phyloP scores from a whole-genome alignment of 331 rosid species.

The Telfairia occidentalis region DNA sequence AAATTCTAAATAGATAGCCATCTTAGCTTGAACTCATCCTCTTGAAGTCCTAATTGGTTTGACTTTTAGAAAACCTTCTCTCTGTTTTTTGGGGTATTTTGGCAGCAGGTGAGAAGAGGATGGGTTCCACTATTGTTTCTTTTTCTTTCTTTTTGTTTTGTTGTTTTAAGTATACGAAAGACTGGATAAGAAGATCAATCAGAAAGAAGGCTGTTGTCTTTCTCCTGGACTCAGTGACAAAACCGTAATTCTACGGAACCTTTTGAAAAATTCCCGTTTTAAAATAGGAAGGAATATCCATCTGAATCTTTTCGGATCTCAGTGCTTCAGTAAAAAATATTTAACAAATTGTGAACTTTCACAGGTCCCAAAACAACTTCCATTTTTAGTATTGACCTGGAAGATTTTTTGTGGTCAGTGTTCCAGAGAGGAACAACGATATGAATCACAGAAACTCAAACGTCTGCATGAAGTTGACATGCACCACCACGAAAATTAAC shows the following conservation, averaged over 20 bases:
- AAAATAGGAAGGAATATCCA: neutral
- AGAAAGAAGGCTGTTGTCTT: neutral
- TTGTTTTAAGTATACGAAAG: neutral
- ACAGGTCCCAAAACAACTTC: neutral
- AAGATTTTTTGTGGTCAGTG: neutral
- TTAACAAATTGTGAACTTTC: neutral
- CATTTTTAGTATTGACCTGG: neutral
- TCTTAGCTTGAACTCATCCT: too few relatives aligned
- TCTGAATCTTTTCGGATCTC: neutral
- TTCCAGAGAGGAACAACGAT: neutral
- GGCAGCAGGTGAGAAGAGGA: neutral
- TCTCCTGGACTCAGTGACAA: neutral
- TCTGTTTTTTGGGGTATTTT: too few relatives aligned
- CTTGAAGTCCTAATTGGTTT: too few relatives aligned
- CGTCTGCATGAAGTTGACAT: conserved; percentile 2
- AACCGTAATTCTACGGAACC: neutral
- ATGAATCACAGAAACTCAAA: neutral
- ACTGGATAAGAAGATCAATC: neutral
- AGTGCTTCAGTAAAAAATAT: neutral
- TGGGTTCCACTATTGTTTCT: neutral
- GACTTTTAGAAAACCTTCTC: too few relatives aligned
- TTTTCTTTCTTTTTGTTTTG: neutral
- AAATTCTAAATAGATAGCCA: too few relatives aligned
- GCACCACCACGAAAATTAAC: neutral
- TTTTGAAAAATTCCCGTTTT: neutral